A percentile compares a stretch with the other conserved stretches of the same genome.
phyloP scores from a whole-genome alignment of 1,139 yeast genomes.

The Geotrichum klebahnii region DNA sequence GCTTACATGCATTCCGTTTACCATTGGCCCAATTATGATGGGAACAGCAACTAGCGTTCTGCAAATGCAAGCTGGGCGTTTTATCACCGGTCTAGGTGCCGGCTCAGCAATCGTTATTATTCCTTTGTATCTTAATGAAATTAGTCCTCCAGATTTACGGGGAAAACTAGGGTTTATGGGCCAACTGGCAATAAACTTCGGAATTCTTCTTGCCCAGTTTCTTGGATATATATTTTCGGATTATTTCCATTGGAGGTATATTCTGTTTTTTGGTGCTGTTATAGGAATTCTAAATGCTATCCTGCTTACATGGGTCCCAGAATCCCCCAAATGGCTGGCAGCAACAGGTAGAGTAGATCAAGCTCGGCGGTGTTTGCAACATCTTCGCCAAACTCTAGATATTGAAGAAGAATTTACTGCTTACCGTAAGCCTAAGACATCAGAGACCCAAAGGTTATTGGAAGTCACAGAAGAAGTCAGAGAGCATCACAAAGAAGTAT shows the following conservation, averaged over 20 bases:
- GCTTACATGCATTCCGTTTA: conserved; percentile 51
- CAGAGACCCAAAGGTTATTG: conserved; percentile 22
- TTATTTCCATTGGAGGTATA: conserved; percentile 63
- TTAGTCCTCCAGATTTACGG: conserved; percentile 61
- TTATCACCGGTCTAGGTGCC: conserved; percentile 78
- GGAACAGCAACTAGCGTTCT: conserved; percentile 48
- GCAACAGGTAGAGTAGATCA: conserved; percentile 37
- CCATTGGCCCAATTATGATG: conserved; percentile 66
- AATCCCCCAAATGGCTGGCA: conserved; percentile 74
- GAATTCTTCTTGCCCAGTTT: conserved; percentile 73
- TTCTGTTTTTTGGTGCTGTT: conserved; percentile 56
- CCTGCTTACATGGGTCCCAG: conserved; percentile 49
- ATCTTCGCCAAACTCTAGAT: conserved; percentile 34
- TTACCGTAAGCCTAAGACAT: conserved; percentile 9
- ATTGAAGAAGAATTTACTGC: conserved; percentile 31
- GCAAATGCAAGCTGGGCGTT: conserved; percentile 59
- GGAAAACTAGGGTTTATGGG: conserved; percentile 86
- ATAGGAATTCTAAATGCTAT: conserved; percentile 52
- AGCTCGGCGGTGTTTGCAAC: conserved; percentile 40
- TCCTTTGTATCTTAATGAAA: conserved; percentile 75
- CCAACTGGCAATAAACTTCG: conserved; percentile 79
- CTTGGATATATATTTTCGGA: conserved; percentile 68
- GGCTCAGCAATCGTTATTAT: conserved; percentile 86
- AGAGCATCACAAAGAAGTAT: neutral
- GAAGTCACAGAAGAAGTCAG: neutral